phyloP scores from a whole-genome alignment of 495 filamentous ascomycete genomes.

The Achaetomiella virescens region DNA sequence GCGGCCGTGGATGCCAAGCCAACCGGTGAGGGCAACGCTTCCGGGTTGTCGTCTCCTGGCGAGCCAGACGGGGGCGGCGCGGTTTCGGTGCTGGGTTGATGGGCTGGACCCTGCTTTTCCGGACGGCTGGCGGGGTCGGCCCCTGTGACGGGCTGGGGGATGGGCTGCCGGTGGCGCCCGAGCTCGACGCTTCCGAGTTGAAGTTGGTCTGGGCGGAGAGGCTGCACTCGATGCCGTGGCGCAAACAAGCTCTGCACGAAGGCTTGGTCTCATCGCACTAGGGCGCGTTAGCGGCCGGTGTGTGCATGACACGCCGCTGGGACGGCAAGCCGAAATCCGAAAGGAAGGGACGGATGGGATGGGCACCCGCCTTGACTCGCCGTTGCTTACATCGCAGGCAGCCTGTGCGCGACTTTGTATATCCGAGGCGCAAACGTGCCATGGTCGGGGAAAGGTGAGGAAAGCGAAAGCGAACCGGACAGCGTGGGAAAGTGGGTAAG shows the following conservation, averaged over 20 bases:
- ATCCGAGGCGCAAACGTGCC: conserved; percentile 26
- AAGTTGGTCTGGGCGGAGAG: conserved; percentile 5
- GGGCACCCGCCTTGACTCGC: conserved; percentile 25
- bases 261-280: conserved; percentile 30
- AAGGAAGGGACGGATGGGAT: background rate
- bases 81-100: background rate
- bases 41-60: background rate
- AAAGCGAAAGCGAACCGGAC: too few relatives aligned
- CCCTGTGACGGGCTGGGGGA: background rate
- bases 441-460: too few relatives aligned
- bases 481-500: too few relatives aligned
- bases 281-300: background rate
- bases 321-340: background rate
- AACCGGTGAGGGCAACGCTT: background rate
- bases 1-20: background rate
- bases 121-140: background rate
- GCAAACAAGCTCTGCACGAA: conserved; percentile 27
- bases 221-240: conserved; percentile 29
- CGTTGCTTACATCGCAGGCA: conserved; percentile 28
- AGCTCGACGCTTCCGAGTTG: background rate
- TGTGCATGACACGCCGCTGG: too few relatives aligned
- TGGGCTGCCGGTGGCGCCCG: background rate
- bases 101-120: background rate
- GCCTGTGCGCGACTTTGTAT: conserved; percentile 27
- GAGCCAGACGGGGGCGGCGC: background rate